Evolutionary conservation across 306 rosid genomes (phyloP).

Genomic region (Begonia fuchsioides): DNA sequence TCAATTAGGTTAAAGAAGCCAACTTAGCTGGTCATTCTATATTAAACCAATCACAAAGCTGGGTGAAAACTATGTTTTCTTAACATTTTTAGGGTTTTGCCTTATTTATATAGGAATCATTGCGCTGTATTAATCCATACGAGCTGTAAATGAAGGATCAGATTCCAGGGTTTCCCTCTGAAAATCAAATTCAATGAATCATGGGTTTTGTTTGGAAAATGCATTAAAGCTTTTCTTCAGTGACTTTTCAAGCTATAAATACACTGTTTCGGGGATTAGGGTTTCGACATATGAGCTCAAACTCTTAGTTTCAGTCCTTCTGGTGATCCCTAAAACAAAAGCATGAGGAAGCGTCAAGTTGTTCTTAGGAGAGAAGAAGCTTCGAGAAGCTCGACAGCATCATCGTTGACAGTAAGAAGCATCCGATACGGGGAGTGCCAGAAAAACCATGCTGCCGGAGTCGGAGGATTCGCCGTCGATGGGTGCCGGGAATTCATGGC

Average conservation of each 20-base stretch:
- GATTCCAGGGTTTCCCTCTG: neutral
- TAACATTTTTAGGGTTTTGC: neutral
- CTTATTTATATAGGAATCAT: neutral
- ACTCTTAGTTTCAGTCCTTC: neutral
- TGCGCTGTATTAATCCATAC: neutral
- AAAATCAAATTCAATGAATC: neutral
- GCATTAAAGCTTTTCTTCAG: neutral
- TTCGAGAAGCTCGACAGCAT: slow-evolving; percentile 8
- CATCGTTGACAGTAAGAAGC: slow-evolving; percentile 7
- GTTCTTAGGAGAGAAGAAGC: slow-evolving; percentile 42
- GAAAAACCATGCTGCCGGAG: slow-evolving; percentile 76
- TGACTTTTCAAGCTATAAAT: neutral
- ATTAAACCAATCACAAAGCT: slow-evolving; percentile 37
- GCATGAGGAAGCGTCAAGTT: slow-evolving; percentile 77
- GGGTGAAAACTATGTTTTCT: slow-evolving; percentile 19
- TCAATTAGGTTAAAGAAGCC: slow-evolving; percentile 19
- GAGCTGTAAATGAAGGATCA: neutral
- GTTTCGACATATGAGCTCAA: neutral
- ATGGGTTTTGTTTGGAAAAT: neutral
- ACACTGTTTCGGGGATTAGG: neutral
- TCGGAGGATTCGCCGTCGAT: slow-evolving; percentile 74
- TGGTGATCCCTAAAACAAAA: neutral
- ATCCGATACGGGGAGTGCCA: slow-evolving; percentile 77
- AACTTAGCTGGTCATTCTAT: slow-evolving; percentile 55
- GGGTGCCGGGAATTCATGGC: slow-evolving; percentile 91